Evolutionary conservation across 1,284 basidiomycete genomes (phyloP).

Genomic region (Leccinum discolor): DNA sequence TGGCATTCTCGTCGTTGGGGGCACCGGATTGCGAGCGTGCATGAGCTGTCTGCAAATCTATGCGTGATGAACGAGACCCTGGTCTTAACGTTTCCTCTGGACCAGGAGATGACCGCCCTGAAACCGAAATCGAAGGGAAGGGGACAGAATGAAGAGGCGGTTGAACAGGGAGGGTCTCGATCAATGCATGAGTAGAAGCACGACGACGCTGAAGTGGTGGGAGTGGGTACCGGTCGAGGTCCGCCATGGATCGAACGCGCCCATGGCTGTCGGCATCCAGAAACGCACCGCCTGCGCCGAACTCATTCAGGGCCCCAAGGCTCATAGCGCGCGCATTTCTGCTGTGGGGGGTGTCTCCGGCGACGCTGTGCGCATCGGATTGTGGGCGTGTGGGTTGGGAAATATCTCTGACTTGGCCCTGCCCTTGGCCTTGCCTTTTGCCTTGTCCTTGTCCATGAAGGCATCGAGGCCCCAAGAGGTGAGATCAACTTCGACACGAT

Average conservation of each 20-base stretch:
- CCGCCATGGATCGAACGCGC: conserved; percentile 46
- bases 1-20: conserved; percentile 23
- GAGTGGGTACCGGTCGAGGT: conserved; percentile 44
- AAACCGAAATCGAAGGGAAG: conserved; percentile 58
- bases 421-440: conserved; percentile 45
- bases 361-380: conserved; percentile 27
- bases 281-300: conserved; percentile 48
- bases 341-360: conserved; percentile 30
- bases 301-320: conserved; percentile 57
- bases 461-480: conserved; percentile 82
- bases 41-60: conserved; percentile 33
- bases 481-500: conserved; percentile 72
- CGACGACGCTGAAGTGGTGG: conserved; percentile 44
- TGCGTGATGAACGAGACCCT: conserved; percentile 32
- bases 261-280: conserved; percentile 39
- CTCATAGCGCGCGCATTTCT: conserved; percentile 61
- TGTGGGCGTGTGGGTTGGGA: conserved; percentile 48
- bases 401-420: conserved; percentile 36
- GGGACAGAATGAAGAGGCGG: conserved; percentile 56
- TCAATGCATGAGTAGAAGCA: conserved; percentile 50
- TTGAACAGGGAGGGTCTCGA: conserved; percentile 43
- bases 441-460: conserved; percentile 56
- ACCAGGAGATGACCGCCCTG: conserved; percentile 47
- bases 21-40: conserved; percentile 46
- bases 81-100: conserved; percentile 34